phyloP scores from a whole-genome alignment of 1,284 basidiomycete genomes.

The Inonotus obliquus region DNA sequence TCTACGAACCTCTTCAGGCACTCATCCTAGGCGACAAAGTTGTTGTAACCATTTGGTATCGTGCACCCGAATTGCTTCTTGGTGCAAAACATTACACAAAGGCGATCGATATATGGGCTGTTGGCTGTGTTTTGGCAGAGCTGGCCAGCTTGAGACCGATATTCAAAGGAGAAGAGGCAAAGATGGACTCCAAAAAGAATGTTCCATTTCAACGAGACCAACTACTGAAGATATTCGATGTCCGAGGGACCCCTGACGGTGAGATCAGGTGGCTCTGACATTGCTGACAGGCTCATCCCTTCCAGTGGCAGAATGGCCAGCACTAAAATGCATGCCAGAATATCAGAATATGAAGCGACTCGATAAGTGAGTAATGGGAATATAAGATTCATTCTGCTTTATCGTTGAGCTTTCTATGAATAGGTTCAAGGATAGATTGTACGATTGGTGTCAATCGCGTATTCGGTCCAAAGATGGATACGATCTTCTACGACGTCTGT shows the following conservation, averaged over 20 bases:
- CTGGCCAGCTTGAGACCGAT: conserved; percentile 90
- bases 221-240: conserved; percentile 90
- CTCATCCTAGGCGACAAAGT: conserved; percentile 93
- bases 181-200: conserved; percentile 88
- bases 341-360: conserved; percentile 80
- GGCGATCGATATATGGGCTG: conserved; percentile 93
- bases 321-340: conserved; percentile 84
- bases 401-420: background rate
- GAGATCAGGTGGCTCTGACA: conserved; percentile 3
- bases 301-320: conserved; percentile 65
- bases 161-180: conserved; percentile 99
- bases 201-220: conserved; percentile 96
- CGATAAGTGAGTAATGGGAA: conserved; percentile 49
- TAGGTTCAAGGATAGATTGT: conserved; percentile 65
- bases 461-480: conserved; percentile 62
- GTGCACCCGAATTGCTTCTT: conserved; percentile 91
- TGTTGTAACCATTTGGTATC: conserved; percentile 99
- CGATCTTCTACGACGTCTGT: conserved; percentile 80
- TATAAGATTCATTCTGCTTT: background rate
- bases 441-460: conserved; percentile 74
- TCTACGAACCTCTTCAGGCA: conserved; percentile 81
- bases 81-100: conserved; percentile 97
- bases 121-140: conserved; percentile 97
- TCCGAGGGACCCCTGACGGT: conserved; percentile 88
- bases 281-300: background rate